Evolutionary conservation across 1,284 basidiomycete species (phyloP), one percentile per base, ranked within the genome.

Genomic region (Ceratobasidium sp.): DNA sequence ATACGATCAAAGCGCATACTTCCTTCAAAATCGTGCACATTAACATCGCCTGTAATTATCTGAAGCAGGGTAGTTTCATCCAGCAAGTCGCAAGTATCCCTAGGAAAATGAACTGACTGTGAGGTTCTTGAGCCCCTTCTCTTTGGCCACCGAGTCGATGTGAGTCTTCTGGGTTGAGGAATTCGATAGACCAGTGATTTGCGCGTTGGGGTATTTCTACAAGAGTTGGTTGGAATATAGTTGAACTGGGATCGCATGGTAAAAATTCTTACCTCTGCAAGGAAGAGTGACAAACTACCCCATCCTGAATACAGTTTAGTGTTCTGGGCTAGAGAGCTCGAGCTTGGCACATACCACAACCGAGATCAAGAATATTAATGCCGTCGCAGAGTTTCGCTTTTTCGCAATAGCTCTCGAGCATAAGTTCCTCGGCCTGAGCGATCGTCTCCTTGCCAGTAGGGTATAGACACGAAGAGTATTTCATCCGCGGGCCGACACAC

Each of bases 1-100:
- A 93, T 89, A 72, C 91, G 86, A 79, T 92, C 90, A 80, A 93
- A 93, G 73, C 89, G 91, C 75, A 8, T 46, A 49, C 48, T 82
- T 5, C 83, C 83, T 34, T 83, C 81, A 80, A 93, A 93, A 59
- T 92, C 86, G 77, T 86, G 88, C 0, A 82, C 82, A 77, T 92
- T 92, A 71, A 93, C 89, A 78, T 94, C 91, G 16, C 87, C 91
- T 1, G 92, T 93, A 74, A 91, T 87, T 73, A 92, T 86, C 85
- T 89, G 75, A 27, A 13, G 22, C 41, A 29, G n/a, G 16, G n/a
- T 24, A 27, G 13, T 14, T 34, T 71, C n/a, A 43, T 8, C 24
- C 8, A 43, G 27, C 24, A 48, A 19, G 27, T 9, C 16, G 14
- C n/a, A 22, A 19, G 2, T 37, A 29, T 34, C n/a, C 11, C 13